Evolutionary conservation across 139 green algal species (phyloP), one percentile per base, ranked within the genome.

Genomic region (Tetraselmis chui): DNA sequence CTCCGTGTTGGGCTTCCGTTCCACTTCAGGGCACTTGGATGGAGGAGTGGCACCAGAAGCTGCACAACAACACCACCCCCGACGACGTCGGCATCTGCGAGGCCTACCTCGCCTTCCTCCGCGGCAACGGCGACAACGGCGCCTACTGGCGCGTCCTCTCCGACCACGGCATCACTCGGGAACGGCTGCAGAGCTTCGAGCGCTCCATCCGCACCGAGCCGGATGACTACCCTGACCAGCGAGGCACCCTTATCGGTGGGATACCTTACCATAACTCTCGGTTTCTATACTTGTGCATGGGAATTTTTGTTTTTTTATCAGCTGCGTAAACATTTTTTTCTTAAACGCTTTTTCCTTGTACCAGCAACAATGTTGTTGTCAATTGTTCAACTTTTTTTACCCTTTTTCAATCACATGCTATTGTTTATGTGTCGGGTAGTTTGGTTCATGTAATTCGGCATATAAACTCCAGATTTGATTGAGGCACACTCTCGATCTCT

Each of bases 31-130:
- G 93, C 76, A 97, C 93, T 32, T 98, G 95, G 94, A 97, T 98
- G 93, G 95, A 98, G 91, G 91, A 98, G 85, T 99, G 95, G 94
- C 84, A 88, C 74, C 87, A 90, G 81, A 89, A 89, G 83, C 88
- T 92, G 24, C 96, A 99, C 91, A 99, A 98, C 91, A 99, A 99
- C 92, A 99, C 97, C 31, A 98, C 94, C 0, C 97, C 97, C 28
- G 97, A 99, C 81, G 97, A 99, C 81, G 91, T 99, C 23, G 89
- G 91, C 82, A 99, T 99, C 89, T 99, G 97, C 86, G 91, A 97
- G 84, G 96, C 97, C 29, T 98, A 97, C 91, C 86, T 99, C 1
- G 91, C 91, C 2, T 98, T 97, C 89, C 88, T 98, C 82, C 85
- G 93, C 78, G 78, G 77, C 74, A 85, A 92, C 76, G 94, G 96